Conservation (phyloP, 2,329 filamentous ascomycete species). For the Pleurostoma richardsiae region DNA sequence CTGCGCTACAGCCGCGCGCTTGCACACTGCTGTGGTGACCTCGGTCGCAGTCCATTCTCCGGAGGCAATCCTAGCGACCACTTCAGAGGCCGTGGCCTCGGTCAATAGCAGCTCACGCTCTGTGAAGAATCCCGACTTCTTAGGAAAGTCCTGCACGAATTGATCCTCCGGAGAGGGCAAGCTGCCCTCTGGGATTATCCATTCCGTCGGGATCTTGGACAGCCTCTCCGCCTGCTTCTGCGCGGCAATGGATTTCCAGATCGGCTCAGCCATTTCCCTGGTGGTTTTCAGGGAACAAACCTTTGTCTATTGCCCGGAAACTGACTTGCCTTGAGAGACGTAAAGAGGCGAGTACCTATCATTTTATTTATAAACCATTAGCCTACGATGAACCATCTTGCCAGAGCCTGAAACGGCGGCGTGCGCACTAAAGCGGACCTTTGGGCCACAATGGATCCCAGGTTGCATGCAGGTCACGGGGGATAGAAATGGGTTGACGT, state of each 20-base stretch:
- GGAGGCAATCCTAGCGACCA: conserved; percentile 11
- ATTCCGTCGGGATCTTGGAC: neutral
- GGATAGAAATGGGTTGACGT: no score
- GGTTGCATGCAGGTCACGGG: no score
- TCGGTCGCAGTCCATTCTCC: conserved; percentile 15
- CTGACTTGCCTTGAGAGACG: no score
- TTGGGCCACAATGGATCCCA: no score
- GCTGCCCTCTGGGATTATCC: neutral
- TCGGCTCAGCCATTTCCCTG: neutral
- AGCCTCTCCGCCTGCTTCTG: neutral
- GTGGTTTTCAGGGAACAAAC: neutral
- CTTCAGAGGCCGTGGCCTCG: neutral
- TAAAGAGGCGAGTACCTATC: no score
- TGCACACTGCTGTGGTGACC: conserved; percentile 43
- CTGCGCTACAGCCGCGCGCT: conserved; percentile 42
- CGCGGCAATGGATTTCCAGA: neutral
- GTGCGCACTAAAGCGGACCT: no score
- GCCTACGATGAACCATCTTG: no score
- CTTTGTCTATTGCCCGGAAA: neutral
- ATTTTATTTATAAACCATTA: no score
- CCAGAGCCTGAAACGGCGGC: no score
- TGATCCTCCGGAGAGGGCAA: neutral
- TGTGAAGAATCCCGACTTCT: neutral
- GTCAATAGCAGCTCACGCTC: conserved; percentile 1
- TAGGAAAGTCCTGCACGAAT: neutral